These are phyloP conservation scores for Amborella trichopoda DNA, from an alignment of 164 flowering plant species.

Conservation along the genomic window DNA sequence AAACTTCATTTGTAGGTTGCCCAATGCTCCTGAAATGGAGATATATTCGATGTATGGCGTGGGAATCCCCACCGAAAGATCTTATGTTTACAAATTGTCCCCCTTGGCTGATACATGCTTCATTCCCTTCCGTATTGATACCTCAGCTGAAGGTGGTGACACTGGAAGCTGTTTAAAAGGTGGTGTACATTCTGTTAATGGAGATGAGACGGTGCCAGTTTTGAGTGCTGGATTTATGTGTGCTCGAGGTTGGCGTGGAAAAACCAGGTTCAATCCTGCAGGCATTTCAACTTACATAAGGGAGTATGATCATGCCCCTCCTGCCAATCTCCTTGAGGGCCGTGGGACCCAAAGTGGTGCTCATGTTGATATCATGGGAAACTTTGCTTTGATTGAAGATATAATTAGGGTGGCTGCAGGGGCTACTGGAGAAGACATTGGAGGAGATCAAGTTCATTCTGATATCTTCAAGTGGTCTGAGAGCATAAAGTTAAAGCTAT, in stretches of 20 bases:
- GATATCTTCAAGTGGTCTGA: slow-evolving; percentile 85
- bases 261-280: slow-evolving; percentile 87
- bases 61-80: slow-evolving; percentile 91
- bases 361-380: slow-evolving; percentile 99
- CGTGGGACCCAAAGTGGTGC: slow-evolving; percentile 99
- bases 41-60: slow-evolving; percentile 89
- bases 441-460: slow-evolving; percentile 78
- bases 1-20: slow-evolving; percentile 83
- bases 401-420: slow-evolving; percentile 84
- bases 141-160: slow-evolving; percentile 42
- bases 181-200: slow-evolving; percentile 69
- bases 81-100: slow-evolving; percentile 59
- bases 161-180: slow-evolving; percentile 48
- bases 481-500: slow-evolving; percentile 56
- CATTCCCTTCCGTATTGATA: slow-evolving; percentile 84
- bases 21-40: slow-evolving; percentile 94
- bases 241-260: slow-evolving; percentile 96
- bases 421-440: slow-evolving; percentile 73
- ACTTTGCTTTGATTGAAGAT: slow-evolving; percentile 89
- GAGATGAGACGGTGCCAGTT: slow-evolving; percentile 96
- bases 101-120: slow-evolving; percentile 53
- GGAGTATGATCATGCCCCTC: slow-evolving; percentile 91
- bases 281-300: slow-evolving; percentile 61
- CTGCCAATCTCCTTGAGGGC: slow-evolving; percentile 75
- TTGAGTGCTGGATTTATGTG: slow-evolving; percentile 95